phyloP scores from a whole-genome alignment of 306 rosid species.

The Fragaria ananassa region DNA sequence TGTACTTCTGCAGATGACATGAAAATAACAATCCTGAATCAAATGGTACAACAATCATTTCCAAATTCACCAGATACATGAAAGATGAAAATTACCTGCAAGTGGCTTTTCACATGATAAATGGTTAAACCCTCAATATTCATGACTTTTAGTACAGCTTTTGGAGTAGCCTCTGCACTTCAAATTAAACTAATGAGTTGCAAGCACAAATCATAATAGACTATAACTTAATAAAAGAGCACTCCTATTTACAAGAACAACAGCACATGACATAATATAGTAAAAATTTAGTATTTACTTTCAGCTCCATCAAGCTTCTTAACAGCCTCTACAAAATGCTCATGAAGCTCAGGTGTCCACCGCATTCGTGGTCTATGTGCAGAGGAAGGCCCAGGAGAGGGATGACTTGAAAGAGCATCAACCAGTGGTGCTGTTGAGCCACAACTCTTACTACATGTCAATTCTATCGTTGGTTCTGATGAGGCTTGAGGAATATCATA shows the following conservation, averaged over 20 bases:
- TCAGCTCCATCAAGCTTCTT: slow-evolving; percentile 42
- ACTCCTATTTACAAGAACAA: neutral
- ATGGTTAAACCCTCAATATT: slow-evolving; percentile 39
- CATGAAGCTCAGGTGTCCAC: slow-evolving; percentile 46
- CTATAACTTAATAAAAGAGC: neutral
- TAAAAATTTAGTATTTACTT: slow-evolving; percentile 23
- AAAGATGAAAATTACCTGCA: slow-evolving; percentile 31
- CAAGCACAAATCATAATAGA: neutral
- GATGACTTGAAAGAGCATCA: slow-evolving; percentile 24
- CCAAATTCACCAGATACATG: neutral
- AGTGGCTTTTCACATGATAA: slow-evolving; percentile 48
- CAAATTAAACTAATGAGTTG: slow-evolving; percentile 7
- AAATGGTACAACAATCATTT: neutral
- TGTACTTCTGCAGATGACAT: slow-evolving; percentile 40
- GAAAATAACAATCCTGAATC: neutral
- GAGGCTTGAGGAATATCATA: slow-evolving; percentile 28
- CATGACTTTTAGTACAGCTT: slow-evolving; percentile 39
- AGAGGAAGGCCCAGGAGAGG: slow-evolving; percentile 31
- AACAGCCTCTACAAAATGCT: slow-evolving; percentile 40
- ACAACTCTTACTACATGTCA: slow-evolving; percentile 20
- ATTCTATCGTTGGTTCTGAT: slow-evolving; percentile 17
- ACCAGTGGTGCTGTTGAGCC: slow-evolving; percentile 14
- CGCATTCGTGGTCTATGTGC: slow-evolving; percentile 39
- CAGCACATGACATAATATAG: neutral
- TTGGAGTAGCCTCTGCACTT: slow-evolving; percentile 48